These are phyloP conservation scores for Alternaria sp. DNA, from an alignment of 2,329 filamentous ascomycete genomes.

Conservation along the genomic window DNA sequence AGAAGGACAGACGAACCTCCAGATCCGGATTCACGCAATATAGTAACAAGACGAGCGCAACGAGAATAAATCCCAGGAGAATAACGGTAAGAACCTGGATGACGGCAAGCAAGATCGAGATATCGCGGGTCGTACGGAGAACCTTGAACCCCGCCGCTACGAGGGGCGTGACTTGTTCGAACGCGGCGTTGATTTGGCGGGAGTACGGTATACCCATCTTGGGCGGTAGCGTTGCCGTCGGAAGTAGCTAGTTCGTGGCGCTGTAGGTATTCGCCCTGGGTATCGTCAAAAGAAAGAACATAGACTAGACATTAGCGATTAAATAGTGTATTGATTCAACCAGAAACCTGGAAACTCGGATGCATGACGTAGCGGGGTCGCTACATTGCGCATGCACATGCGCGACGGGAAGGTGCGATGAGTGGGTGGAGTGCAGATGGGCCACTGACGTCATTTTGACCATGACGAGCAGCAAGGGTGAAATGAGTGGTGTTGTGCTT, in stretches of 20 bases:
- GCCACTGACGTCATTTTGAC: slow-evolving; percentile 29
- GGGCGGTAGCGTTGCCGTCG: not conserved
- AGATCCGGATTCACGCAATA: slow-evolving; percentile 58
- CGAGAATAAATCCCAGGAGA: slow-evolving; percentile 50
- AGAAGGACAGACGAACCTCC: slow-evolving; percentile 29
- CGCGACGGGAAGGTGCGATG: not conserved
- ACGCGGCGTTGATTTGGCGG: slow-evolving; percentile 58
- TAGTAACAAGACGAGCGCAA: slow-evolving; percentile 49
- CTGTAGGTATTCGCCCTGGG: not conserved
- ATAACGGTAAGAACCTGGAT: slow-evolving; percentile 56
- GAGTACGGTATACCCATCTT: slow-evolving; percentile 61
- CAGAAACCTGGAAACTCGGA: not conserved
- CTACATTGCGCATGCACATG: slow-evolving; percentile 5
- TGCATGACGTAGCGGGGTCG: not conserved
- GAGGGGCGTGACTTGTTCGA: slow-evolving; percentile 60
- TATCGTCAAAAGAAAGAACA: not conserved
- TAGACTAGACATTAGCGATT: not conserved
- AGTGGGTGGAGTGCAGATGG: not conserved
- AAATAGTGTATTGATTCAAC: not conserved
- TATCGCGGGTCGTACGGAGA: slow-evolving; percentile 58
- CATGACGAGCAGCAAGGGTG: slow-evolving; percentile 12
- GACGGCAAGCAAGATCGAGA: slow-evolving; percentile 55
- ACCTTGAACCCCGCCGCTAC: slow-evolving; percentile 58
- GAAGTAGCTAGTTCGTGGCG: not conserved
- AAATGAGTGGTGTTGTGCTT: not conserved